Evolutionary conservation across 148 eudicot genomes (phyloP), one percentile per base, ranked within the genome.

Genomic region (Cornus controversa): DNA sequence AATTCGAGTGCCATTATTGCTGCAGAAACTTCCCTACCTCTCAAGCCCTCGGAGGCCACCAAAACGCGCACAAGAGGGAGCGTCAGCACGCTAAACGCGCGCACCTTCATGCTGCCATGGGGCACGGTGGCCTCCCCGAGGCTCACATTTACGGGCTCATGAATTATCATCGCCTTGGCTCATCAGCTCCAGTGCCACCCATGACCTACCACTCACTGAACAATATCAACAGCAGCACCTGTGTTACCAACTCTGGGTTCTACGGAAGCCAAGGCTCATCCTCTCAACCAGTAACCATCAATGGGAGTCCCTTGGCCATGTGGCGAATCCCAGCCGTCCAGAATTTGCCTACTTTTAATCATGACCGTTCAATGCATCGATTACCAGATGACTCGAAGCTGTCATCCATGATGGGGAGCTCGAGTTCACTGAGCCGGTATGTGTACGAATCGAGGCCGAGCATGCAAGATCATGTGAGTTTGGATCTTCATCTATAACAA

Each of bases 11-110:
- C 85, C 97, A 96, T 60, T 96, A 96, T 42, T 96, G 99, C 66
- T 87, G 90, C 79, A 75, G 98, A 77, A 91, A 87, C 85, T 96
- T 96, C 86, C 92, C 98, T 0, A 96, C 99, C 15, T 96, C 99
- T 0, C 99, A 96, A 82, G 99, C 99, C 69, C 85, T 96, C 2
- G 99, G 99, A 2, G 99, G 99, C 63, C 99, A 96, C 80, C 99
- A 96, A 67, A 96, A 96, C 76, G 99, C 99, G 7, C 99, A 96
- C 83, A 93, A 92, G 78, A 80, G 98, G 22, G 99, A 96, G 79
- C 89, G 99, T 3, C 96, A 93, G 69, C 88, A 91, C 45, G 99
- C 98, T 2, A 96, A 96, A 24, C 82, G 98, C 0, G 92, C 93
- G 54, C 93, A 93, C 80, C 86, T 93, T 34, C 96, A 93, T 9